Percentiles rank a stretch among this genome's conserved stretches.
phyloP scores from a whole-genome alignment of 345 rosid species.

The Chamaenerion angustifolium region DNA sequence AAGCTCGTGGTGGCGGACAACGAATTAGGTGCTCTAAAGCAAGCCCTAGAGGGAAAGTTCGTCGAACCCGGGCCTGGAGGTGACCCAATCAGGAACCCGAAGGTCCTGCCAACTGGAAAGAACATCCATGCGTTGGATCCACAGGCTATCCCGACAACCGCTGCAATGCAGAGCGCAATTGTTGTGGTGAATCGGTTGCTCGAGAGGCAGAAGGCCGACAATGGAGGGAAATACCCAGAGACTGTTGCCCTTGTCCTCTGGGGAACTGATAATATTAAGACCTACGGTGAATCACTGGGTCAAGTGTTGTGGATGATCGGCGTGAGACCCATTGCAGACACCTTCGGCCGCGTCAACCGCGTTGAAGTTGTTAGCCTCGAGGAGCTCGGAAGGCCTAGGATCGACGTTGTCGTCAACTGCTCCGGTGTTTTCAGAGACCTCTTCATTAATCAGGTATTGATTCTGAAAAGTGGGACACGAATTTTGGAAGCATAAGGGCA shows the following conservation, averaged over 20 bases:
- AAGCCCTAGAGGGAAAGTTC: slow-evolving; percentile 86
- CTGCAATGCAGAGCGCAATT: slow-evolving; percentile 95
- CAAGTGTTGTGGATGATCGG: slow-evolving; percentile 99
- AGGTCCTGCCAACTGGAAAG: slow-evolving; percentile 94
- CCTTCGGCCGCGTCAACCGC: slow-evolving; percentile 84
- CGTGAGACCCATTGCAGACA: slow-evolving; percentile 74
- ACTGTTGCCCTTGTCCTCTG: slow-evolving; percentile 88
- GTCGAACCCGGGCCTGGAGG: slow-evolving; percentile 99
- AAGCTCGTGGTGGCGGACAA: slow-evolving; percentile 89
- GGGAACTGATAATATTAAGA: slow-evolving; percentile 98
- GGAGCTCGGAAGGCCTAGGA: slow-evolving; percentile 96
- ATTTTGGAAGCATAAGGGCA: no score
- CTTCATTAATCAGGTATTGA: slow-evolving; percentile 80
- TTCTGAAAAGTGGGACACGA: not conserved
- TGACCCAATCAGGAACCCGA: slow-evolving; percentile 94
- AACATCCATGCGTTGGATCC: slow-evolving; percentile 98
- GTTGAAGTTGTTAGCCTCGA: slow-evolving; percentile 86
- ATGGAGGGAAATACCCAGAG: slow-evolving; percentile 88
- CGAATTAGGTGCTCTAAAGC: slow-evolving; percentile 81
- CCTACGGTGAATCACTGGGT: slow-evolving; percentile 92
- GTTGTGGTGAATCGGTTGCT: slow-evolving; percentile 76
- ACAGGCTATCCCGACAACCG: slow-evolving; percentile 91
- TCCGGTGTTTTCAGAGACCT: slow-evolving; percentile 98
- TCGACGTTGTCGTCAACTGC: slow-evolving; percentile 96
- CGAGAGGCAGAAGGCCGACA: slow-evolving; percentile 81